Evolutionary conservation across 139 green algal genomes (phyloP), one percentile per base, ranked within the genome.

Genomic region (Closterium sp.): DNA sequence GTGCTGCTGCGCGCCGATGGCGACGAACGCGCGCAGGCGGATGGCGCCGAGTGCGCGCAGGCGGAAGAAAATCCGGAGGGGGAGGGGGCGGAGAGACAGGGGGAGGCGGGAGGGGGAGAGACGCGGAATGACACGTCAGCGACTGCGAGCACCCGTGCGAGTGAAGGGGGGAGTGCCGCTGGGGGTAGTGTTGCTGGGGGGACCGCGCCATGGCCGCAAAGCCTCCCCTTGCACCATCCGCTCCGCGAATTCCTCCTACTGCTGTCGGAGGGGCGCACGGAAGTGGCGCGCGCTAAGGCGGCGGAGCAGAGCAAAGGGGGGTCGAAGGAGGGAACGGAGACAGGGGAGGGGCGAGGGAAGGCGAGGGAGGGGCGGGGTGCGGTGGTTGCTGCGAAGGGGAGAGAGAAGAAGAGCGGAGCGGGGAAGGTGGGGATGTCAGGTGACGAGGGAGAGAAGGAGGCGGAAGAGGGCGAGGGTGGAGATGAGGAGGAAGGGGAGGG

Each of bases 401-500:
- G 86, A 70, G 31, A 22, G 31, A 89, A 89, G 86, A 22, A 89
- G 31, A 89, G 86, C 19, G 31, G 88, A 21, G 9, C 42, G 88
- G 34, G 42, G 42, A 90, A 29, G 29, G 28, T 0, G 2, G 34
- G 42, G 42, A 0, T 22, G 27, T 4, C 29, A 90, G 34, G 1
- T 28, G 10, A 86, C n/a, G 29, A 85, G 88, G 29, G 0, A 17
- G 88, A 90, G 88, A 38, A 62, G 88, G n/a, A 90, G 86, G 17
- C 17, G 88, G 31, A 22, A 10, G 38, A 91, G 11, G 24, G 24
- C n/a, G 38, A 24, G 89, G 29, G 17, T 21, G 88, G 42, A 24
- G n/a, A 19, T 22, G 88, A 91, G 45, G 85, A 19, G 34, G 89
- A 92, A 11, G 89, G 34, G 89, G 31, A 87, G 89, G 42, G 45